Evolutionary conservation across 2,329 filamentous ascomycete species (phyloP), one percentile per base, ranked within the genome.

Genomic region (Thelonectria olida): DNA sequence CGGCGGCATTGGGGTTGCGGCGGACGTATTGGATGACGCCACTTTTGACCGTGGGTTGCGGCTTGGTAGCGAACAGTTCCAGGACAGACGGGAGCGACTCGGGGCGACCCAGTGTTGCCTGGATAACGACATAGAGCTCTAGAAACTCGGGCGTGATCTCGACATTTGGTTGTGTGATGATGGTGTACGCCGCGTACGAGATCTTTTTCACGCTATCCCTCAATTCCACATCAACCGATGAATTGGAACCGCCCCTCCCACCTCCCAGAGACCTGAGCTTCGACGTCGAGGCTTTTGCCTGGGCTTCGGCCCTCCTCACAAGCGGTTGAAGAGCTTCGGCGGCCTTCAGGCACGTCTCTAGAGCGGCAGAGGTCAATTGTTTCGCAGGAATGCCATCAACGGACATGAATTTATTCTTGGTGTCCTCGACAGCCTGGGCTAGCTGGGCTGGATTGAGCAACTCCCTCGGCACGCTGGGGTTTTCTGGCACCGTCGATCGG

Each of bases 31-130:
- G 79, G 53, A 92, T 80, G 8, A 85, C 84, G 15, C 84, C 85
- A 17, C 85, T 83, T 51, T 83, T 82, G 69, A 87, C 81, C 51
- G 84, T 79, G 2, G 93, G 91, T 64, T 88, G 81, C 9, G 92
- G 90, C 77, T 98, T 99, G 68, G 87, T 87, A 49, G 92, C 92
- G 75, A 95, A 98, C 54, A 97, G 84, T 57, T 89, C 81, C 72
- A 99, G 90, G 41, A 93, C 87, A 61, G 90, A 86, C 7, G 95
- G 93, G 64, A 98, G 86, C 44, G 91, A 89, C 66, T 92, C 87
- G 3, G 93, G 89, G 58, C 85, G 88, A 63, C 88, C 86, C 42
- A 98, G 85, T 10, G 89, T 84, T 25, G 89, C 84, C 75, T 97
- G 93, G 44, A 92, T 87, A 36, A 86, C 83, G 63, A 97, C 89